Conservation (phyloP, 140 eudicot genomes). For the Anethum foeniculum region DNA sequence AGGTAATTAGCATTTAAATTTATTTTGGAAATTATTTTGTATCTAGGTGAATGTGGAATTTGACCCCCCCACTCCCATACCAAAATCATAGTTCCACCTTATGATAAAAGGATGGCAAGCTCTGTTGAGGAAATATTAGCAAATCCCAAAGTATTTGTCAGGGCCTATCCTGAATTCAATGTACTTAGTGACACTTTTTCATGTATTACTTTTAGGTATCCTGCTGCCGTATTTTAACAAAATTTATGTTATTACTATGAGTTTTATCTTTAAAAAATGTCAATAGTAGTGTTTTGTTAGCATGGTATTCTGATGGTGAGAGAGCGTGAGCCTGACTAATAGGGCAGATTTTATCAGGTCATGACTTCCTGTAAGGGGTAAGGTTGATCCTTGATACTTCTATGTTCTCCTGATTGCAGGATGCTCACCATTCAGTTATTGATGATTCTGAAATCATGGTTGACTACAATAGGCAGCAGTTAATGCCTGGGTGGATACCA, state of each 20-base stretch:
- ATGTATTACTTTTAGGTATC: neutral
- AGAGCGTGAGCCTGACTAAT: neutral
- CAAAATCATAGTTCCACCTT: no score
- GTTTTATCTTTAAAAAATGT: neutral
- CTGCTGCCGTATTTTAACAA: neutral
- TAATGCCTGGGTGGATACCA: conserved; percentile 99
- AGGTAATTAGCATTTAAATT: neutral
- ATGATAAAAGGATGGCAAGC: neutral
- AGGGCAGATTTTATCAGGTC: neutral
- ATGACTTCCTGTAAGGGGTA: conserved; percentile 4
- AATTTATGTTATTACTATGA: neutral
- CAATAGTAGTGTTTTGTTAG: neutral
- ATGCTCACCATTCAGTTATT: conserved; percentile 75
- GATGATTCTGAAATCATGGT: conserved; percentile 89
- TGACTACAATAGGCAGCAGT: conserved; percentile 79
- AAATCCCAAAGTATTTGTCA: neutral
- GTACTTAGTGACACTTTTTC: neutral
- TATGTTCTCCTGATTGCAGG: conserved; percentile 30
- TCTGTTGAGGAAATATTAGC: neutral
- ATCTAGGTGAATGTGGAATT: neutral
- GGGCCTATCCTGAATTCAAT: neutral
- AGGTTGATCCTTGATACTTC: neutral
- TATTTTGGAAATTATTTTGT: no score
- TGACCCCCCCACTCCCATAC: no score
- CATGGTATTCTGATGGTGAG: neutral